Evolutionary conservation across 1,284 basidiomycete genomes (phyloP).

Genomic region (Ceratobasidium theobromae): DNA sequence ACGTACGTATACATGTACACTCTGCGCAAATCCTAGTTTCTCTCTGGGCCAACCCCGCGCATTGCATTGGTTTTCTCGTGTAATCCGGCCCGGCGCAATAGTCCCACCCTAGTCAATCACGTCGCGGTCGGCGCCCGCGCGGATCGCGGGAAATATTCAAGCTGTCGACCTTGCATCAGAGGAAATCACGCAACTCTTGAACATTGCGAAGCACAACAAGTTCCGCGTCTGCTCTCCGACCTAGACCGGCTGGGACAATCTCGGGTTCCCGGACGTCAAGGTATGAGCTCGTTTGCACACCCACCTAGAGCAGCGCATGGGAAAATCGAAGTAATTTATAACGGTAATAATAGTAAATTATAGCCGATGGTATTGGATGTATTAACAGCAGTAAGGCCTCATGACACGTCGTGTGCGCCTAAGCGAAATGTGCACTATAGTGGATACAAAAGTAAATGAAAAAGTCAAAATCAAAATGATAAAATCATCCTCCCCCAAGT

Average conservation of each 20-base stretch:
- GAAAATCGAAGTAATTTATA: too few species aligned
- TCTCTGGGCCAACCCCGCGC: slow-evolving; percentile 31
- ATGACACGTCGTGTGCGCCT: slow-evolving; percentile 19
- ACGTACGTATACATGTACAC: too few species aligned
- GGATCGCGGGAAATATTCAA: slow-evolving; percentile 35
- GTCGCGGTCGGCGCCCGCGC: too few species aligned
- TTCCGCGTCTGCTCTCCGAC: slow-evolving; percentile 36
- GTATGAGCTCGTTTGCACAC: slow-evolving; percentile 13
- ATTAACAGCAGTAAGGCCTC: slow-evolving; percentile 22
- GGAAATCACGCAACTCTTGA: slow-evolving; percentile 34
- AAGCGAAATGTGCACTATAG: slow-evolving; percentile 21
- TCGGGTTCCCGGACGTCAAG: slow-evolving; percentile 31
- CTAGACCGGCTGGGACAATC: slow-evolving; percentile 37
- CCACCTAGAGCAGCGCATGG: too few species aligned
- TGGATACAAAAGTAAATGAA: slow-evolving; percentile 21
- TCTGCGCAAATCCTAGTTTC: slow-evolving; percentile 37
- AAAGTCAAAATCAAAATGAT: background rate
- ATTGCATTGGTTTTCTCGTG: background rate
- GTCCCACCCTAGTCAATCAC: slow-evolving; percentile 37
- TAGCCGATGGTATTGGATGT: slow-evolving; percentile 17
- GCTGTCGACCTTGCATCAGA: slow-evolving; percentile 34
- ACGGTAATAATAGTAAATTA: slow-evolving; percentile 3
- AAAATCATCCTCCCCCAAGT: background rate
- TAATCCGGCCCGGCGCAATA: background rate
- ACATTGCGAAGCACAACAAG: slow-evolving; percentile 31